Evolutionary conservation across 768 basidiomycete species (phyloP), one percentile per base, ranked within the genome.

Genomic region (Termitomyces sp.): DNA sequence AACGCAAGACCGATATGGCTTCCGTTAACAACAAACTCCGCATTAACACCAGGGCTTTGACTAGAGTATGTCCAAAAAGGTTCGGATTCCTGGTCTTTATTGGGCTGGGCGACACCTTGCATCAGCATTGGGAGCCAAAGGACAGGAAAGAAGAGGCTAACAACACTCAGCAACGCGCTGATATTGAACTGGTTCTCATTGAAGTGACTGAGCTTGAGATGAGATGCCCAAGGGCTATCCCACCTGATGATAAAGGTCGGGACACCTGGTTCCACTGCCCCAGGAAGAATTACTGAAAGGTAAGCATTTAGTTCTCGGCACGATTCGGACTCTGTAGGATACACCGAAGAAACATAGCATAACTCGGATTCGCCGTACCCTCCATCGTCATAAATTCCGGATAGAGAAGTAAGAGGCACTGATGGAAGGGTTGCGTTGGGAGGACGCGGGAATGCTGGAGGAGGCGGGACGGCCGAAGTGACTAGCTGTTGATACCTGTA

Each of bases 151-250:
- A 9, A 35, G 23, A 40, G 8, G 58, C 60, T 51, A 29, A 70
- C 68, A 16, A 62, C 47, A 46, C 66, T 68, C 10, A 34, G 47
- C 0, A 69, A 32, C 2, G 14, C 21, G 16, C 53, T 46, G 21
- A 66, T 23, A 41, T 66, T 67, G 58, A 67, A 72, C 16, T 58
- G 8, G 29, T 67, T 65, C 6, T 58, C 63, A 34, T 65, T 58
- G 41, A 68, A 70, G 41, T 72, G 71, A 5, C 60, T 53, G 2
- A 69, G 34, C 11, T 53, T 54, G n/a, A 67, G 31, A 44, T 71
- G 66, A 4, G 65, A 53, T 1, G 53, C 19, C 47, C 56, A 63
- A 16, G 60, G 52, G 11, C 54, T 59, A 10, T 62, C 47, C 65
- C 67, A 69, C 25, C 44, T 54, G 1, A 44, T 59, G 16, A 72